phyloP scores from a whole-genome alignment of 164 flowering plant species.

The Protea cynaroides region DNA sequence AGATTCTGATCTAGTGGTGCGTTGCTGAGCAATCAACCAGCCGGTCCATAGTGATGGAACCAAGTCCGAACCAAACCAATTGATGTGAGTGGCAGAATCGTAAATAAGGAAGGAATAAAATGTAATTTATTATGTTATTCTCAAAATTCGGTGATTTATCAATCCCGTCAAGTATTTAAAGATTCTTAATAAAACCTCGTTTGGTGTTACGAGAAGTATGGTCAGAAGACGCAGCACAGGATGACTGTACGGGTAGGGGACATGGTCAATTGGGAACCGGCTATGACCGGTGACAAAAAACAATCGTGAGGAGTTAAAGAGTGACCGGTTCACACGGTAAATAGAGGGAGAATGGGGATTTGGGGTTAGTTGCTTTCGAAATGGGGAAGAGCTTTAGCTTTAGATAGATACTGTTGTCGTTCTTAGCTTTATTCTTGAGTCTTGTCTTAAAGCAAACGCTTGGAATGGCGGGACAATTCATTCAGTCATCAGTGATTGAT shows the following conservation, averaged over 20 bases:
- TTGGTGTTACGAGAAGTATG: neutral
- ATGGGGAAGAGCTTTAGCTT: slow-evolving; percentile 10
- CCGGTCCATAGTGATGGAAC: too few species aligned
- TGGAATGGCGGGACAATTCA: slow-evolving; percentile 17
- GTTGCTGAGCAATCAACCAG: too few species aligned
- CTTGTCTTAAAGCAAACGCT: slow-evolving; percentile 20
- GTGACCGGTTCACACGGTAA: slow-evolving; percentile 5
- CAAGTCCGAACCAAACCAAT: too few species aligned
- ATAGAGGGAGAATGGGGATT: neutral
- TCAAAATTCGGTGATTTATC: slow-evolving; percentile 1
- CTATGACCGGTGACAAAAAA: neutral
- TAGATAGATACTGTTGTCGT: slow-evolving; percentile 6
- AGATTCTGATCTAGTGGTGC: too few species aligned
- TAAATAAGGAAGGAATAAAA: too few species aligned
- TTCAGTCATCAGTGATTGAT: neutral
- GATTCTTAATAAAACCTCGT: slow-evolving; percentile 6
- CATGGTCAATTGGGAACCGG: slow-evolving; percentile 4
- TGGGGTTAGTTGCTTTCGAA: neutral
- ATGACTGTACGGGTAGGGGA: slow-evolving; percentile 8
- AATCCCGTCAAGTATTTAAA: slow-evolving; percentile 11
- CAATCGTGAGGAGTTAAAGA: neutral
- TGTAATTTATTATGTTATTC: too few species aligned
- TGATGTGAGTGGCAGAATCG: too few species aligned
- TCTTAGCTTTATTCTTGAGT: slow-evolving; percentile 16
- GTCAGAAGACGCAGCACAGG: too few species aligned